Base-by-base conservation (phyloP, 495 filamentous ascomycete species). In the Penicillium chermesinum region DNA sequence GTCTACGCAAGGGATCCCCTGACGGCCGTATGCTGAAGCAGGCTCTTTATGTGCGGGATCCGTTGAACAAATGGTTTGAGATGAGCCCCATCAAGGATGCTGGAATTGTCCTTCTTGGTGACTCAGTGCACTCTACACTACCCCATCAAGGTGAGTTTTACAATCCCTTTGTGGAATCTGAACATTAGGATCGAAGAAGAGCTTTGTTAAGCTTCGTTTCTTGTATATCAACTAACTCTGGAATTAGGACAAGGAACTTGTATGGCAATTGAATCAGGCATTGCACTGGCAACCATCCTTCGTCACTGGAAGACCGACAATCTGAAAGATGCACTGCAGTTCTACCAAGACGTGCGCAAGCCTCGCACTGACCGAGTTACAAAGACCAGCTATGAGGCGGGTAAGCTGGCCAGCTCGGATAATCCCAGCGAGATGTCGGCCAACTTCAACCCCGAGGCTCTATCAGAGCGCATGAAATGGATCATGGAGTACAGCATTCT, bases 401-500 rank as follows among this genome's bases (percentile, higher is more conserved):
- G 61, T 8, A 62, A 55, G 53, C 42, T 64, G 5, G 61, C 58
- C n/a, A 64, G 61, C 44, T 57, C 61, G 2, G 61, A 62, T 18
- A 41, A 46, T 0, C 52, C 61, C 3, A 50, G 59, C 22, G 46
- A 55, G 22, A 46, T 64, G 55, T 51, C 53, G 9, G 22, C 39
- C 2, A 48, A 48, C 0, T 59, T 64, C 44, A 64, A 57, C 17
- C 51, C 61, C 1, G 39, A 53, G 9, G 55, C 49, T 25, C 22
- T 64, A 21, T 44, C 15, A 9, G 61, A 62, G 44, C 58, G 61
- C 2, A 64, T 64, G 61, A 62, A 50, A 49, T 64, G 58, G 61
- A 61, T 66, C 33, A 66, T 66, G 61, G 61, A 66, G 41, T 64
- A 64, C 15, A 58, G 64, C 44, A 58, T 66, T 8, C 41, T 66